Evolutionary conservation across 352 stramenopile species (phyloP).

Genomic region (Phytophthora ohioensis): DNA sequence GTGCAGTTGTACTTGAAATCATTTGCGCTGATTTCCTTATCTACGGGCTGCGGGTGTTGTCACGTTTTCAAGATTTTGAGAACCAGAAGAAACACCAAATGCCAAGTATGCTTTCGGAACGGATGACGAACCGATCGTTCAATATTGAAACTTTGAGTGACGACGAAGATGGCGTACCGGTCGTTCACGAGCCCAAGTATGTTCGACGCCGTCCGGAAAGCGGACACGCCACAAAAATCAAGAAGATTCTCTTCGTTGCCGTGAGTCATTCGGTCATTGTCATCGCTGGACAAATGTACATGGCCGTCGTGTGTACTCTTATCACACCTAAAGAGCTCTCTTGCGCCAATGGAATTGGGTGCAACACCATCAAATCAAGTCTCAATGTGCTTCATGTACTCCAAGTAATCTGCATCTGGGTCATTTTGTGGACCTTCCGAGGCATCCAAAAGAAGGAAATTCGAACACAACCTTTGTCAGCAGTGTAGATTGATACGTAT

Average conservation of each 20-base stretch:
- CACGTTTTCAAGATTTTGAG: slow-evolving; percentile 37
- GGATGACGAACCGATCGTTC: slow-evolving; percentile 29
- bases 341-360: slow-evolving; percentile 61
- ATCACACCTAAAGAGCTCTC: slow-evolving; percentile 42
- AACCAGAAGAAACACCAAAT: slow-evolving; percentile 20
- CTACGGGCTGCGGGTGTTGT: slow-evolving; percentile 38
- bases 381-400: slow-evolving; percentile 45
- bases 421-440: slow-evolving; percentile 37
- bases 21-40: slow-evolving; percentile 38
- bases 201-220: slow-evolving; percentile 4
- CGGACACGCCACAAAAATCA: slow-evolving; percentile 33
- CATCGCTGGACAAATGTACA: slow-evolving; percentile 54
- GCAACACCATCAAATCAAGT: slow-evolving; percentile 37
- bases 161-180: slow-evolving; percentile 33
- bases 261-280: slow-evolving; percentile 31
- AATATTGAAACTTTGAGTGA: slow-evolving; percentile 35
- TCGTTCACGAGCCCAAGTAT: slow-evolving; percentile 21
- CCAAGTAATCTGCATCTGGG: slow-evolving; percentile 32
- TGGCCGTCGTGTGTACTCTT: slow-evolving; percentile 35
- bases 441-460: slow-evolving; percentile 25
- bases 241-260: slow-evolving; percentile 34
- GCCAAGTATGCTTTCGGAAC: slow-evolving; percentile 18
- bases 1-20: slow-evolving; percentile 30
- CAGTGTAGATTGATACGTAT: slow-evolving; percentile 4
- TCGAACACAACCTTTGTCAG: slow-evolving; percentile 13